phyloP scores from a whole-genome alignment of 2,329 filamentous ascomycete genomes.

The Trichoderma gracile region DNA sequence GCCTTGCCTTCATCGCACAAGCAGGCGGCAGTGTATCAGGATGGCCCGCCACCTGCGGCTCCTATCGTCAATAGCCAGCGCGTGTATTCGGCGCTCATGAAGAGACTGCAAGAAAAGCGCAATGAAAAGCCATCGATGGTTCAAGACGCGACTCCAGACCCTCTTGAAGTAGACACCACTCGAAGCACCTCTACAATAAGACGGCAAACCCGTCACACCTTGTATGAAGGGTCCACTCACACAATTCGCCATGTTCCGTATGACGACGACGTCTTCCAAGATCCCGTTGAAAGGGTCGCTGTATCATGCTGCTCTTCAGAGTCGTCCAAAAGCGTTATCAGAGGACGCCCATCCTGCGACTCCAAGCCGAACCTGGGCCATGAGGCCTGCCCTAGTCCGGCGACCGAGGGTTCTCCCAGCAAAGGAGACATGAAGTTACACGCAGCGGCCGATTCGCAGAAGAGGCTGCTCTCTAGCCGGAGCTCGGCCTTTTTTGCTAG shows the following conservation, averaged over 20 bases:
- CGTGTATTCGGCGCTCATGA: slow-evolving; percentile 66
- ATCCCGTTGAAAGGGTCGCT: background rate
- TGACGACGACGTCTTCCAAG: slow-evolving; percentile 40
- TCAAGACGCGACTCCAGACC: background rate
- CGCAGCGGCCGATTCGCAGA: slow-evolving; percentile 30
- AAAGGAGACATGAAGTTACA: slow-evolving; percentile 15
- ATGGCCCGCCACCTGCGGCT: background rate
- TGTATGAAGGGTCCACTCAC: slow-evolving; percentile 27
- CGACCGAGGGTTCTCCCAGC: slow-evolving; percentile 26
- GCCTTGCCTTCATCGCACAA: slow-evolving; percentile 37
- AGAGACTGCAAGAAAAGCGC: slow-evolving; percentile 47
- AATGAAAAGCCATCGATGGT: slow-evolving; percentile 17
- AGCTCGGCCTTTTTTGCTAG: slow-evolving; percentile 56
- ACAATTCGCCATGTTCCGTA: slow-evolving; percentile 40
- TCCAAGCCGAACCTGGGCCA: slow-evolving; percentile 3
- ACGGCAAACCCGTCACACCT: background rate
- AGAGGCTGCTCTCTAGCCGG: slow-evolving; percentile 41
- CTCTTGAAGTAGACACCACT: background rate
- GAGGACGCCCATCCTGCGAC: background rate
- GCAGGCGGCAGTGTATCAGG: background rate
- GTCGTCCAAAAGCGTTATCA: background rate
- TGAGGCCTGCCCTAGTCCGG: slow-evolving; percentile 25
- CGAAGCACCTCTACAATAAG: slow-evolving; percentile 9
- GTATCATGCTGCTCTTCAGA: slow-evolving; percentile 1
- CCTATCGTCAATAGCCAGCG: slow-evolving; percentile 55